Evolutionary conservation across 2,329 filamentous ascomycete genomes (phyloP).

Genomic region (Pseudogymnoascus sp.): DNA sequence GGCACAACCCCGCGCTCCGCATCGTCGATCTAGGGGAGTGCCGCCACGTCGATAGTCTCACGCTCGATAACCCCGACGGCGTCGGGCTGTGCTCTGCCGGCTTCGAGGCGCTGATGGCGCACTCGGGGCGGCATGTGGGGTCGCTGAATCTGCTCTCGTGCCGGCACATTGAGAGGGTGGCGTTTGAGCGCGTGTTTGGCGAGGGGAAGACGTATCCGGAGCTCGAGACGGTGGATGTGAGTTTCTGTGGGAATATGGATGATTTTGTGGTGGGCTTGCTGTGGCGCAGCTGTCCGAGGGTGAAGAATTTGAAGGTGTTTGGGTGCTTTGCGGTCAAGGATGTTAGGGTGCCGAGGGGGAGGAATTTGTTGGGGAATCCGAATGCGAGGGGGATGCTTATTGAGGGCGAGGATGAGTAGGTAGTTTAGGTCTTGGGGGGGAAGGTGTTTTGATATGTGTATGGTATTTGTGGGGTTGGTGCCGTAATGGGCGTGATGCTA

Average conservation of each 20-base stretch:
- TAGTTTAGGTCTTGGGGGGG: not conserved
- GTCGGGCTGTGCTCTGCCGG: slow-evolving; percentile 69
- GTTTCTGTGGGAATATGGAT: slow-evolving; percentile 63
- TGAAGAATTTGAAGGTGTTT: slow-evolving; percentile 54
- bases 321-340: slow-evolving; percentile 56
- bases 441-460: not conserved
- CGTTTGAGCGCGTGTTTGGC: slow-evolving; percentile 67
- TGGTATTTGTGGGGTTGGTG: not conserved
- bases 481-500: not conserved
- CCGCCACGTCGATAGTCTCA: slow-evolving; percentile 65
- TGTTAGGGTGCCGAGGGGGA: slow-evolving; percentile 45
- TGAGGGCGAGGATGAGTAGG: slow-evolving; percentile 33
- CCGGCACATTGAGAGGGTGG: slow-evolving; percentile 65
- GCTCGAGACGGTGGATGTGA: slow-evolving; percentile 65
- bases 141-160: slow-evolving; percentile 74
- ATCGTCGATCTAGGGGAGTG: slow-evolving; percentile 70
- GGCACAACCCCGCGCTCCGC: slow-evolving; percentile 64
- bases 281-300: slow-evolving; percentile 54
- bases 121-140: slow-evolving; percentile 61
- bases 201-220: slow-evolving; percentile 48
- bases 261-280: slow-evolving; percentile 56
- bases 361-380: slow-evolving; percentile 49
- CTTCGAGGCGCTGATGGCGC: slow-evolving; percentile 74
- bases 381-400: slow-evolving; percentile 54
- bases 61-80: slow-evolving; percentile 53